These are phyloP conservation scores for Cyclocybe aegerita DNA, from an alignment of 768 basidiomycete genomes.

Conservation along the genomic window DNA sequence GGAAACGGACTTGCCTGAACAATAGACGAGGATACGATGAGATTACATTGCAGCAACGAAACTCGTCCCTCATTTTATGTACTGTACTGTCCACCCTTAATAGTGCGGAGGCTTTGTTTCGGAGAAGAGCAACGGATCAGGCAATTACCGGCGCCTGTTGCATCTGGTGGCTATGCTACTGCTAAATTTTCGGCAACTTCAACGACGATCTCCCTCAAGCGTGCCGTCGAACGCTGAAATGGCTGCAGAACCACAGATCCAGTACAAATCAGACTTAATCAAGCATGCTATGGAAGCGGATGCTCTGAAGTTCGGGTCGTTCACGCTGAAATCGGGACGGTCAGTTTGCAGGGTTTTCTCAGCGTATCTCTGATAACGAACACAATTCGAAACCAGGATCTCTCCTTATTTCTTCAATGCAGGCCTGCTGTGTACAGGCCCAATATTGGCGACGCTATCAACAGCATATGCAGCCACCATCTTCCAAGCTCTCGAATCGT, in stretches of 20 bases:
- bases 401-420: slow-evolving; percentile 99
- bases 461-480: slow-evolving; percentile 85
- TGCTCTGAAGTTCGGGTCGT: slow-evolving; percentile 87
- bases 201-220: too few species aligned
- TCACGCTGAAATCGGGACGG: slow-evolving; percentile 95
- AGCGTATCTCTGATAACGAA: background rate
- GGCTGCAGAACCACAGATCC: slow-evolving; percentile 28
- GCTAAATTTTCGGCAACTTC: too few species aligned
- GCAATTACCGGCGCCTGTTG: too few species aligned
- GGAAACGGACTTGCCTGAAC: too few species aligned
- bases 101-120: too few species aligned
- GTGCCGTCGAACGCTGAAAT: slow-evolving; percentile 5
- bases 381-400: slow-evolving; percentile 37
- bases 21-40: too few species aligned
- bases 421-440: slow-evolving; percentile 81
- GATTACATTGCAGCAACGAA: too few species aligned
- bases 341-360: slow-evolving; percentile 34
- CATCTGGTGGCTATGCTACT: too few species aligned
- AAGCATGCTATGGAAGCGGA: slow-evolving; percentile 64
- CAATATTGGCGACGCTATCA: slow-evolving; percentile 74
- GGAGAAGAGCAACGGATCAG: too few species aligned
- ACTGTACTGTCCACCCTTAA: too few species aligned
- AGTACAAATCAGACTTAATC: slow-evolving; percentile 68
- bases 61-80: too few species aligned
- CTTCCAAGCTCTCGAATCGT: slow-evolving; percentile 41